A percentile compares a stretch with the other conserved stretches of the same genome.
Evolutionary conservation across 2,329 filamentous ascomycete species (phyloP).

Genomic region (Penicillium sp.): DNA sequence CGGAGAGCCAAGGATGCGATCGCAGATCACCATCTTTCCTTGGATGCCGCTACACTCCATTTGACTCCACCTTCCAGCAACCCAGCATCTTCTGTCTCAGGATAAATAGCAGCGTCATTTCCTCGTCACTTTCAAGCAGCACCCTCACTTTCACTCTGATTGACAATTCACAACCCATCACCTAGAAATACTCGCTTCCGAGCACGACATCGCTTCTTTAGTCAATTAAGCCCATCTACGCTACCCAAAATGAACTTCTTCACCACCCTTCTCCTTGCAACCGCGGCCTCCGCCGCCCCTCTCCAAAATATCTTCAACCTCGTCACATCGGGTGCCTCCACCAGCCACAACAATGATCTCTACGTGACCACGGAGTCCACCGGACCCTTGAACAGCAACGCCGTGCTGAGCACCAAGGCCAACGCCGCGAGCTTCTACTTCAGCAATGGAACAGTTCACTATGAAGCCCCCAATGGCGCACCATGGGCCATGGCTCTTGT

Average conservation of each 20-base stretch:
- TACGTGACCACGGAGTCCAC: slow-evolving; percentile 12
- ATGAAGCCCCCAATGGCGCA: slow-evolving; percentile 4
- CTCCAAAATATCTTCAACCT: slow-evolving; percentile 16
- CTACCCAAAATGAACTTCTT: slow-evolving; percentile 29
- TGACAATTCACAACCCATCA: neutral
- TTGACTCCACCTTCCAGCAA: neutral
- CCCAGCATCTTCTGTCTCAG: neutral
- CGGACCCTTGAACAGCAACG: slow-evolving; percentile 16
- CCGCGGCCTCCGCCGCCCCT: slow-evolving; percentile 27
- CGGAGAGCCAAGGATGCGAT: neutral
- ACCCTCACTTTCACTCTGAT: neutral
- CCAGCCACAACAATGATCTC: slow-evolving; percentile 16
- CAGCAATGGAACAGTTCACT: slow-evolving; percentile 13
- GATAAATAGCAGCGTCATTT: neutral
- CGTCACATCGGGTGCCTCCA: slow-evolving; percentile 17
- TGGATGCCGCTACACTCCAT: neutral
- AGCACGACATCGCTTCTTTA: no score
- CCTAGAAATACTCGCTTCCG: no score
- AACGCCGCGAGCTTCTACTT: slow-evolving; percentile 13
- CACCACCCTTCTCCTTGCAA: slow-evolving; percentile 22
- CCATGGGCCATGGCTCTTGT: slow-evolving; percentile 16
- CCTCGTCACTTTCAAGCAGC: neutral
- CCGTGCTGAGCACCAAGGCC: slow-evolving; percentile 10
- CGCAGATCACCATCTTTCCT: neutral
- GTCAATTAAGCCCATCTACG: no score